A percentile compares a stretch with the other conserved stretches of the same genome.
phyloP scores from a whole-genome alignment of 306 rosid species.

The Trichosanthes cucumerina region DNA sequence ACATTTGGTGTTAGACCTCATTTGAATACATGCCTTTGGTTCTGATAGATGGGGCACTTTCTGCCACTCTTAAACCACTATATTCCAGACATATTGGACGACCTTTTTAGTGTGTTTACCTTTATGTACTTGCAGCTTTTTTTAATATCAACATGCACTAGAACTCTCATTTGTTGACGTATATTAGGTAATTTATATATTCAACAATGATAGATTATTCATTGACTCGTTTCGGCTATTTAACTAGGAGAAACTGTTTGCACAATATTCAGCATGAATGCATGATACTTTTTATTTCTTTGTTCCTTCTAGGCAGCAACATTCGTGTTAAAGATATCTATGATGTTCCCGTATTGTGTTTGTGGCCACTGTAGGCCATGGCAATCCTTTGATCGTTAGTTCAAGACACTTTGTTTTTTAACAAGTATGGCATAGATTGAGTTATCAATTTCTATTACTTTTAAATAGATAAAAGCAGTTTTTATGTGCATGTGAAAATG shows the following conservation, averaged over 20 bases:
- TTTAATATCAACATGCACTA: neutral
- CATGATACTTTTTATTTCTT: neutral
- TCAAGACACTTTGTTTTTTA: neutral
- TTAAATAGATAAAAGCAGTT: neutral
- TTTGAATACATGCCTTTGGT: neutral
- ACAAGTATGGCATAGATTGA: neutral
- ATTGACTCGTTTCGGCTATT: neutral
- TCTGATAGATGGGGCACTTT: neutral
- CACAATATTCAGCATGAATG: neutral
- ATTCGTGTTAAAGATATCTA: neutral
- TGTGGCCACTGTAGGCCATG: neutral
- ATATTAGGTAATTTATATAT: neutral
- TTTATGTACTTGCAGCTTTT: neutral
- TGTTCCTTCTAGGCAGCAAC: slow-evolving; percentile 1
- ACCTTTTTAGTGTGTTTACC: neutral
- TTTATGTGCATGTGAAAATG: neutral
- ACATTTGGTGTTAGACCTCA: neutral
- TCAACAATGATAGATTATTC: neutral
- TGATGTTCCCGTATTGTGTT: neutral
- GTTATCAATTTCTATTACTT: neutral
- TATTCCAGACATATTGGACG: neutral
- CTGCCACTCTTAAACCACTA: neutral
- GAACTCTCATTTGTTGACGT: neutral
- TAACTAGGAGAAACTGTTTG: neutral
- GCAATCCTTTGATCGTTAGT: neutral